Evolutionary conservation across 1,284 basidiomycete genomes (phyloP).

Genomic region (Neolentinus lepideus): DNA sequence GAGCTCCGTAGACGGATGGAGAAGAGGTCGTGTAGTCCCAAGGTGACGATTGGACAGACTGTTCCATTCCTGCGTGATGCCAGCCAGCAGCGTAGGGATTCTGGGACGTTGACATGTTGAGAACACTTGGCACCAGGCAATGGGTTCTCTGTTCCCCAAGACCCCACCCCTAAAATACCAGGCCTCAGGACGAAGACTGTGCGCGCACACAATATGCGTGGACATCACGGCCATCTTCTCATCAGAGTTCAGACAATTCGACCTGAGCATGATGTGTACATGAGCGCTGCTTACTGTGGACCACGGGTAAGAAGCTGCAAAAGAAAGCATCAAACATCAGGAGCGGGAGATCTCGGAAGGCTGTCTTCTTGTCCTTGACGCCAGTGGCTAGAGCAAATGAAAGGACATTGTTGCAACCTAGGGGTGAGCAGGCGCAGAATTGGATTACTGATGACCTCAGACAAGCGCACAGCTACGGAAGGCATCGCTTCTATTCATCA

Average conservation of each 20-base stretch:
- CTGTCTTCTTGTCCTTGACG: not conserved
- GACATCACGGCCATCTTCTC: not conserved
- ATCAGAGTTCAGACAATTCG: not conserved
- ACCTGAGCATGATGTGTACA: not conserved
- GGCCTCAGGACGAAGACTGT: not conserved
- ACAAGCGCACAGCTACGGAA: not conserved
- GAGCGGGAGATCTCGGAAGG: not conserved
- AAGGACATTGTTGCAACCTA: not conserved
- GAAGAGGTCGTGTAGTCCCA: not conserved
- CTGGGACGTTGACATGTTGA: not conserved
- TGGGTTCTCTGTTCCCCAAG: not conserved
- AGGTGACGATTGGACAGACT: not conserved
- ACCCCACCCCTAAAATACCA: not conserved
- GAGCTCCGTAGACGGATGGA: slow-evolving; percentile 51
- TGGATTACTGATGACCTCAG: not conserved
- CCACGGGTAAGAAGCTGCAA: not conserved
- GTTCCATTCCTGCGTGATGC: not conserved
- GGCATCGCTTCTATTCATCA: not conserved
- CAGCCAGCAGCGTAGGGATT: not conserved
- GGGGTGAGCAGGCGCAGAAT: not conserved
- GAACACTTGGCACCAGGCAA: not conserved
- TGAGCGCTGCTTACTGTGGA: not conserved
- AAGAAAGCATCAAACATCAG: not conserved
- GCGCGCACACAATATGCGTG: not conserved
- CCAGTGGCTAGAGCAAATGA: not conserved